Base-by-base conservation (phyloP, 1,284 basidiomycete species). In the Cryptococcus sp. region DNA sequence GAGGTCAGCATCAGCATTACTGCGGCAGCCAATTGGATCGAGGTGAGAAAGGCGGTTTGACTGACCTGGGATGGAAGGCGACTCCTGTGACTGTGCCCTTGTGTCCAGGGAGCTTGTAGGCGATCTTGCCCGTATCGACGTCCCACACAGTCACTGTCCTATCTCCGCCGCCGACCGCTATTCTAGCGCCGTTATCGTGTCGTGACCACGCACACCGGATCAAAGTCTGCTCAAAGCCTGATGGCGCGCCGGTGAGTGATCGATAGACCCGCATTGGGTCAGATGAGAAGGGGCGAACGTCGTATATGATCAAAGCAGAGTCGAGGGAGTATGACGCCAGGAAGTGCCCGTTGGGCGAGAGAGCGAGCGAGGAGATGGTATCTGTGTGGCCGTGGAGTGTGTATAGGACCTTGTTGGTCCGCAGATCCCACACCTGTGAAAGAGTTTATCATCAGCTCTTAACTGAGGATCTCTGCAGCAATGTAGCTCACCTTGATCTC, bases 71-170 rank as follows among this genome's bases (percentile, higher is more conserved):
- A 61, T 93, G 91, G 81, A 93, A 93, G 72, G 93, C 92, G 0
- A 92, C 91, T 16, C 88, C 82, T 0, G 90, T 92, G 8, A 95
- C 92, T 0, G 92, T 93, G 15, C 93, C 93, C 78, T 91, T 94
- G 77, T 96, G 93, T 15, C 93, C 93, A 41, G 93, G 92, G 53
- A 96, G 83, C 84, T 95, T 94, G 81, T 94, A 95, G 67, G 88
- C 73, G 10, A 93, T 86, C 68, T 87, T 88, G 15, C 85, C 87
- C 64, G 85, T 91, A 67, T 94, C 90, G 2, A 93, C 90, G 22
- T 95, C 92, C 92, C 93, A 96, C 27, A 97, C 88, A 54, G 89
- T 92, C 38, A 96, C 91, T 0, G 76, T 77, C 54, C 82, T 64
- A 66, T 83, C 82, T 5, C 81, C 81, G 5, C 81, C 81, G 7